phyloP scores from a whole-genome alignment of 2,329 filamentous ascomycete species.

The Trichoderma atroviride region DNA sequence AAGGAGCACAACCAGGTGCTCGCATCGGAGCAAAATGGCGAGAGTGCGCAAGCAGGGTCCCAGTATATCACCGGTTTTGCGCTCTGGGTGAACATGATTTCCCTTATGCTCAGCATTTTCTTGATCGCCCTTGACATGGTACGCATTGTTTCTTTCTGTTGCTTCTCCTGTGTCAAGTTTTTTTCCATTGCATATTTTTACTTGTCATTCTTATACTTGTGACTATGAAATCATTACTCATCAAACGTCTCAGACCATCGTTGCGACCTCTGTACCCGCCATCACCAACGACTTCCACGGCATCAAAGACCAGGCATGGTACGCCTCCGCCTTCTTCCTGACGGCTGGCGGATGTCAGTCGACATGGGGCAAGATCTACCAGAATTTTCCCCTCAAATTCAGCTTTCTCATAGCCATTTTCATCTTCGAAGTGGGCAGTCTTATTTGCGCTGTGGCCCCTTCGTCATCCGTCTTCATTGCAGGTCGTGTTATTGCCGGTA shows the following conservation, averaged over 20 bases:
- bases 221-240: neutral
- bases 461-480: constrained; percentile 47
- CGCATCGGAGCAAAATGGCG: neutral
- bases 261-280: constrained; percentile 53
- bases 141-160: neutral
- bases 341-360: constrained; percentile 45
- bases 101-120: constrained; percentile 47
- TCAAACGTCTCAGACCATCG: constrained; percentile 44
- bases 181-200: too few species aligned
- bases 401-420: constrained; percentile 51
- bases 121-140: constrained; percentile 47
- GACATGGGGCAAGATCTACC: constrained; percentile 46
- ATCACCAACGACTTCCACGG: constrained; percentile 52
- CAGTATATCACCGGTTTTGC: constrained; percentile 1
- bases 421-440: constrained; percentile 54
- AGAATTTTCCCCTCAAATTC: constrained; percentile 51
- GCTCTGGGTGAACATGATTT: constrained; percentile 41
- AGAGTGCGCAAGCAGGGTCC: neutral
- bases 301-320: constrained; percentile 55
- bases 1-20: neutral
- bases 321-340: constrained; percentile 53
- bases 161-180: too few species aligned
- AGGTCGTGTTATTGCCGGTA: constrained; percentile 50
- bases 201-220: too few species aligned
- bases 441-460: constrained; percentile 47